These are phyloP conservation scores for Linderniella brevidens DNA, from an alignment of 257 asterid species.

Conservation along the genomic window DNA sequence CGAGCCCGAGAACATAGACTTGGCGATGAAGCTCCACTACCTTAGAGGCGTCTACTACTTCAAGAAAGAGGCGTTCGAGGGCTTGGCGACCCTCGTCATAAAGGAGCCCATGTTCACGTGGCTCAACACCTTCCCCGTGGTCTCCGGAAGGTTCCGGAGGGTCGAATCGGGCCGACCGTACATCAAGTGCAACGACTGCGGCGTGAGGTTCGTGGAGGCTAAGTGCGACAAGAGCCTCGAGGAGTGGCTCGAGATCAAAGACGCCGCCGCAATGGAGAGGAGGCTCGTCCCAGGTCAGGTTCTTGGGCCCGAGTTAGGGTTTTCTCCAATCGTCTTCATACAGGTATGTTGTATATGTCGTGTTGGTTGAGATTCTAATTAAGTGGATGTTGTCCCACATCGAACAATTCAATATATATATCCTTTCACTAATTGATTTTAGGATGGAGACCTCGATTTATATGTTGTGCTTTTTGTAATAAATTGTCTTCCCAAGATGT, in stretches of 20 bases:
- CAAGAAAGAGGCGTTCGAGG: constrained; percentile 31
- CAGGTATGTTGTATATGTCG: no score
- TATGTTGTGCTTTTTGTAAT: not conserved
- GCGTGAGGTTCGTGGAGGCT: constrained; percentile 55
- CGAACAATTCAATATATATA: no score
- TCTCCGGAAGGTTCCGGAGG: constrained; percentile 49
- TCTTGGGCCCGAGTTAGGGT: constrained; percentile 65
- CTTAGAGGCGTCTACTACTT: constrained; percentile 49
- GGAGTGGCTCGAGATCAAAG: constrained; percentile 45
- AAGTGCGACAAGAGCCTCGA: constrained; percentile 37
- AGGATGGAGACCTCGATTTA: no score
- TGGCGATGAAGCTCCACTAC: constrained; percentile 88
- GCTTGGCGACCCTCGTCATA: constrained; percentile 19
- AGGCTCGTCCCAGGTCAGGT: constrained; percentile 17
- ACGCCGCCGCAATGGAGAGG: constrained; percentile 20
- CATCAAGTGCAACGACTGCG: constrained; percentile 79
- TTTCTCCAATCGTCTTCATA: constrained; percentile 46
- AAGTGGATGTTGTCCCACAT: no score
- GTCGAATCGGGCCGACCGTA: constrained; percentile 51
- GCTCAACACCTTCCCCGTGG: constrained; percentile 21
- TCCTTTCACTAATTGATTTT: no score
- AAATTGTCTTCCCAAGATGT: not conserved
- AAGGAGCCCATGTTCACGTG: constrained; percentile 60
- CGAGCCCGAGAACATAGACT: constrained; percentile 50
- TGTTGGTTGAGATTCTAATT: not conserved